Evolutionary conservation across 2,329 filamentous ascomycete genomes (phyloP), one percentile per base, ranked within the genome.

Genomic region (Aspergillus jensenii): DNA sequence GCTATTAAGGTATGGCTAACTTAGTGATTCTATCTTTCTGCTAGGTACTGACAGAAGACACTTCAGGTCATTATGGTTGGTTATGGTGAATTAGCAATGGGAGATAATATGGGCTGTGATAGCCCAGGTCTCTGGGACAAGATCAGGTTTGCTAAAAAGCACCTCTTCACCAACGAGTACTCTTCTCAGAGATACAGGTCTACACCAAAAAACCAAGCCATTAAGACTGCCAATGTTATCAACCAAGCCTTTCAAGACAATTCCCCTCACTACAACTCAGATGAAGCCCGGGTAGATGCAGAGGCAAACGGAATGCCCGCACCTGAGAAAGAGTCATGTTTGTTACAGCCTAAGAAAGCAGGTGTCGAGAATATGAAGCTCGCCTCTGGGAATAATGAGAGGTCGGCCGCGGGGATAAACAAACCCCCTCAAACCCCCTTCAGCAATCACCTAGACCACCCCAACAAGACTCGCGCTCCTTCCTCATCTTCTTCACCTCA

Each of bases 101-200:
- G 25, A 33, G 25, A n/a, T 4, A 43, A 47, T 7, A 41, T n/a
- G 3, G 23, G n/a, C 15, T 47, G 39, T 31, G 35, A 53, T 39
- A 44, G 43, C 31, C 58, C 48, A 7, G 50, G 59, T n/a, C 52
- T 56, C 6, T 59, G 52, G 49, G 33, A 31, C 19, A 44, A 47
- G 40, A 39, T 53, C 6, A 56, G 56, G 49, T 25, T 49, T 51
- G 49, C 53, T 17, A 47, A 56, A 43, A 33, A 54, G 15, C 35
- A 39, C 12, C 11, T 45, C 17, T 21, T 45, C 19, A 35, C 23
- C 27, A 53, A 25, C 6, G 27, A 23, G 6, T 23, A 35, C 2
- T 51, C 52, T 46, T 19, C 37, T n/a, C 14, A 39, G 5, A 48
- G 46, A 19, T 52, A 56, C 25, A 33, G 52, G 15, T 33, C 52